phyloP scores from a whole-genome alignment of 2,329 filamentous ascomycete genomes.

The Monosporascus sp. region DNA sequence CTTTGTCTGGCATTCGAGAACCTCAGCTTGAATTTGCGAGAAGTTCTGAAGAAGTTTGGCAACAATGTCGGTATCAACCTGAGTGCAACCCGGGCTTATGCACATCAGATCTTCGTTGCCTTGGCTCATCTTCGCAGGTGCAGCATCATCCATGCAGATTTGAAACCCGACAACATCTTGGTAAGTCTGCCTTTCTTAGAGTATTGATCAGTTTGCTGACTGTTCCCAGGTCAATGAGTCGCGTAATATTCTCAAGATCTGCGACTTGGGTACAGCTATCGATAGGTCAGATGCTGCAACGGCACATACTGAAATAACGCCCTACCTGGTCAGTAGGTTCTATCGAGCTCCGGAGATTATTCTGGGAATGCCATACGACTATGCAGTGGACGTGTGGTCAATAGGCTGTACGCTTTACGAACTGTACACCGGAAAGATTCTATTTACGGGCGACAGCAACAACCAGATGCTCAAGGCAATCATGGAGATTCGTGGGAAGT shows the following conservation, averaged over 20 bases:
- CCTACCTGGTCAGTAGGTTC: constrained; percentile 93
- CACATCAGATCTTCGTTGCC: constrained; percentile 89
- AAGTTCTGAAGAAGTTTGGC: constrained; percentile 92
- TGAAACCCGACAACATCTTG: constrained; percentile 97
- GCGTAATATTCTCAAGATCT: constrained; percentile 84
- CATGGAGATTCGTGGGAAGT: constrained; percentile 91
- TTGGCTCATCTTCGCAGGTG: constrained; percentile 84
- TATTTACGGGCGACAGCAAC: constrained; percentile 92
- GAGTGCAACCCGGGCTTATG: constrained; percentile 79
- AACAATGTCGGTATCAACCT: constrained; percentile 91
- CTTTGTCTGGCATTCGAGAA: constrained; percentile 97
- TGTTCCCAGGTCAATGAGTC: constrained; percentile 63
- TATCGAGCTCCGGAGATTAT: constrained; percentile 97
- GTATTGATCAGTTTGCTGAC: constrained; percentile 20
- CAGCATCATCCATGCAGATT: constrained; percentile 89
- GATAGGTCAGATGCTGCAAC: constrained; percentile 72
- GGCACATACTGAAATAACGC: constrained; percentile 78
- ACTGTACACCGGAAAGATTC: constrained; percentile 93
- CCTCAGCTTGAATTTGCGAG: constrained; percentile 84
- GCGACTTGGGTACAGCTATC: constrained; percentile 93
- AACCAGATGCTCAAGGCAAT: constrained; percentile 97
- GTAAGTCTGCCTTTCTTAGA: constrained; percentile 38
- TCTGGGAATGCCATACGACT: constrained; percentile 91
- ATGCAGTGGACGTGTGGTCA: constrained; percentile 94
- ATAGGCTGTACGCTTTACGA: constrained; percentile 97